These are phyloP conservation scores for Vicia sativa DNA, from an alignment of 306 rosid genomes.

Conservation along the genomic window DNA sequence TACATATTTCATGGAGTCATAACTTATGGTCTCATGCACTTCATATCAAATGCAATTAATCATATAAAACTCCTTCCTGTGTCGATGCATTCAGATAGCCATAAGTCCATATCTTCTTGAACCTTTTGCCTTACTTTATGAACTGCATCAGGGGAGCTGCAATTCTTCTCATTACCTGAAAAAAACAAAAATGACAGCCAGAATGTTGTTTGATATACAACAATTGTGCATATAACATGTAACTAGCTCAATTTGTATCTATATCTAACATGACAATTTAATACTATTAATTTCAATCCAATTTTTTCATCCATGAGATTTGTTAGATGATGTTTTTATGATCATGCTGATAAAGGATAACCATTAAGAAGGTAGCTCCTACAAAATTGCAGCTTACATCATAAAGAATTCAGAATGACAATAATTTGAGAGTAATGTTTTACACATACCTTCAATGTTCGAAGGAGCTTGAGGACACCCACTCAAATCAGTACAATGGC, in stretches of 20 bases:
- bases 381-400: slow-evolving; percentile 19
- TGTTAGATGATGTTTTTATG: not conserved
- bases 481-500: slow-evolving; percentile 78
- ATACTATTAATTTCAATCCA: not conserved
- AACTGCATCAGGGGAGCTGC: slow-evolving; percentile 83
- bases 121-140: slow-evolving; percentile 83
- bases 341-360: slow-evolving; percentile 1
- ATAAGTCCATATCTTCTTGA: slow-evolving; percentile 70
- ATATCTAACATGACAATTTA: slow-evolving; percentile 1
- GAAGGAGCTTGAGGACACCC: slow-evolving; percentile 89
- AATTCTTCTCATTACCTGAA: slow-evolving; percentile 72
- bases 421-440: slow-evolving; percentile 3
- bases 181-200: slow-evolving; percentile 26
- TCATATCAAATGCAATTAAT: slow-evolving; percentile 4
- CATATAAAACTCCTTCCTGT: slow-evolving; percentile 44
- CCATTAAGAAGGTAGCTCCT: slow-evolving; percentile 1
- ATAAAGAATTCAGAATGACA: slow-evolving; percentile 14
- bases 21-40: slow-evolving; percentile 9
- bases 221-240: slow-evolving; percentile 22
- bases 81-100: slow-evolving; percentile 78
- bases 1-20: not conserved
- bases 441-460: slow-evolving; percentile 63
- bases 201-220: slow-evolving; percentile 14
- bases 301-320: slow-evolving; percentile 2
- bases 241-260: not conserved